Base-by-base conservation (phyloP, 2,329 filamentous ascomycete genomes). In the Aphanocladium album region DNA sequence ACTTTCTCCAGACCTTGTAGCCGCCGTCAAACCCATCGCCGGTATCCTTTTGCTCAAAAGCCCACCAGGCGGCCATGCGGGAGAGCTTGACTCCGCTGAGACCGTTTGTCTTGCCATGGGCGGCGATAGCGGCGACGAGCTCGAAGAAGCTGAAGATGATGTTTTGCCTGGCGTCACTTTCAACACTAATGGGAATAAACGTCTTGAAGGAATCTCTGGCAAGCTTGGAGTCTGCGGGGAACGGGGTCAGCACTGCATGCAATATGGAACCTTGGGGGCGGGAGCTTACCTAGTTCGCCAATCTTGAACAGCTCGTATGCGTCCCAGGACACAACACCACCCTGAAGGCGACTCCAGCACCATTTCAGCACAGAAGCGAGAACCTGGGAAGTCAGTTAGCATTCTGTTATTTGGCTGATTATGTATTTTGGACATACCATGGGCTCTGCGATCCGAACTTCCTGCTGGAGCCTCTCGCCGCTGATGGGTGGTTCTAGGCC, bases 101-200 rank as follows among this genome's bases (percentile, higher is more conserved):
- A 47, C 95, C 95, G 72, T 99, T 99, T 59, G 81, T 86, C 77
- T 98, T 98, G 66, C 91, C 91, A 69, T 97, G 91, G 16, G 95
- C 95, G 37, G 95, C 93, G 67, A 97, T 86, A 8, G 93, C 91
- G 3, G 93, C 87, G 49, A 99, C 78, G 0, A 99, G 85, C 68
- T 98, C 93, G 75, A 98, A 99, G 76, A 96, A 98, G 76, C 96
- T 90, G 70, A 96, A 93, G 61, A 97, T 93, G 70, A 99, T 97
- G 69, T 87, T 88, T 53, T 89, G 89, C 57, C 91, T 88, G 30
- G 92, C 86, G 62, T 90, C 87, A 19, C 91, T 96, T 62, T 96
- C 93, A 33, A 96, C 90, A 71, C 92, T 96, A 59, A 99, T 83
- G 0, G 95, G 95, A 63, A 99, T 93, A 71, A 99, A 99, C 0